A percentile compares a stretch with the other conserved stretches of the same genome.
phyloP scores from a whole-genome alignment of 139 green algal species.

The Chlorella vulgaris region DNA sequence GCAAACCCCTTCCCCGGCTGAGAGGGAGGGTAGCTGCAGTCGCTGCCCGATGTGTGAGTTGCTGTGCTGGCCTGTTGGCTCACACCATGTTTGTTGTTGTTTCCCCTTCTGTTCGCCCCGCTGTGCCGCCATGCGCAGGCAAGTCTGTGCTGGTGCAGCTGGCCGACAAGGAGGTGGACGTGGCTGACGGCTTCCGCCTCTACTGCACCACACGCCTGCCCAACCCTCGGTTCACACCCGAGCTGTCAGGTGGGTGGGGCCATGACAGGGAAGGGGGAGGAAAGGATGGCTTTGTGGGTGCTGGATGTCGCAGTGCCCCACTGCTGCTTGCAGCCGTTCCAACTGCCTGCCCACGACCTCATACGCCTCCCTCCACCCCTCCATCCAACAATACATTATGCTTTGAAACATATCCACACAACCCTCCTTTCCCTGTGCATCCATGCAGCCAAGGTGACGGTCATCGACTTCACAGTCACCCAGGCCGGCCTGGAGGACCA shows the following conservation, averaged over 20 bases:
- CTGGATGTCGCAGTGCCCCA: neutral
- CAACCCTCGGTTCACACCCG: slow-evolving; percentile 92
- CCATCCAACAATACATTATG: too few species aligned
- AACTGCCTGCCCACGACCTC: too few species aligned
- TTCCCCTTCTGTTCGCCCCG: neutral
- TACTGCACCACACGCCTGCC: slow-evolving; percentile 92
- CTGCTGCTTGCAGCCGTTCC: too few species aligned
- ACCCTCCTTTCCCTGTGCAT: neutral
- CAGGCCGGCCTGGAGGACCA: slow-evolving; percentile 93
- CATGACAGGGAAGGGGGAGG: too few species aligned
- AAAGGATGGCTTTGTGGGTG: neutral
- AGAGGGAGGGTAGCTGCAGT: too few species aligned
- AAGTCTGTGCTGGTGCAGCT: slow-evolving; percentile 63
- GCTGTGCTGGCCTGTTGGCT: neutral
- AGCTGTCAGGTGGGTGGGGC: slow-evolving; percentile 85
- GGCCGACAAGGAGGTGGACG: slow-evolving; percentile 94
- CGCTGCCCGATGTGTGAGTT: too few species aligned
- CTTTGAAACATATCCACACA: neutral
- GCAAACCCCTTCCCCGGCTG: too few species aligned
- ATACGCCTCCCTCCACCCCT: neutral
- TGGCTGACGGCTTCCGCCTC: slow-evolving; percentile 84
- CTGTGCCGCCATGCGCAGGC: slow-evolving; percentile 37
- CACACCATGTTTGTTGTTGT: too few species aligned
- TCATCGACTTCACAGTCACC: slow-evolving; percentile 98
- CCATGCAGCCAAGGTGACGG: slow-evolving; percentile 62